Evolutionary conservation across 2,329 filamentous ascomycete species (phyloP), one percentile per base, ranked within the genome.

Genomic region (Colletotrichum viniferum): DNA sequence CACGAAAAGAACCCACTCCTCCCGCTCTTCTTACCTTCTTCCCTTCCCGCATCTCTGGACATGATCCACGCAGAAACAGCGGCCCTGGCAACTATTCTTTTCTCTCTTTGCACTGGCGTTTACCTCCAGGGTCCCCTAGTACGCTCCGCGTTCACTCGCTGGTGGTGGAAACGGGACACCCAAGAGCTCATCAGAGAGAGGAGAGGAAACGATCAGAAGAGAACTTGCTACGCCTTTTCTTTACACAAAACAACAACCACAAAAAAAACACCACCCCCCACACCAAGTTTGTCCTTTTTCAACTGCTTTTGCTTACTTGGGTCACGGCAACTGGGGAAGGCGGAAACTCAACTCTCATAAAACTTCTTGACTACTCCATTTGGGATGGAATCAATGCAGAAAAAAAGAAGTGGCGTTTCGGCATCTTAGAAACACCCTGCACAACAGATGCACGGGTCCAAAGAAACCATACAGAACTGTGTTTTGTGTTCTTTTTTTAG

Each of bases 1-100:
- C 77, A 81, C 73, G 77, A 80, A 80, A 48, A 77, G 43, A 79
- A 80, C 13, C 9, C 78, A 77, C 72, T 74, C 77, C 78, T 79
- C 80, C 58, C 81, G 79, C 81, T 81, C 80, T 80, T 79, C 80
- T 76, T 32, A 72, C 65, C 61, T 69, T 69, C 26, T 61, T 26
- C 58, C 55, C 38, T 66, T 75, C 52, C 67, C 62, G 65, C 71
- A 73, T 64, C 56, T 32, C 61, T 66, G 61, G 52, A 55, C 30
- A 69, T 68, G 10, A 13, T 38, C 34, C 26, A 73, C 30, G 43
- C 55, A 75, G 68, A 73, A 48, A 73, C 56, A 68, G 38, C 74
- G 71, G 64, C 58, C 60, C 26, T 71, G 74, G 58, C 32, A 38
- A 55, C 55, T 67, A 30, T 43, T 30, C 24, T 62, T 10, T 67